These are phyloP conservation scores for Podila verticillata DNA, from an alignment of 192 early-diverging fungal genomes.

Conservation along the genomic window DNA sequence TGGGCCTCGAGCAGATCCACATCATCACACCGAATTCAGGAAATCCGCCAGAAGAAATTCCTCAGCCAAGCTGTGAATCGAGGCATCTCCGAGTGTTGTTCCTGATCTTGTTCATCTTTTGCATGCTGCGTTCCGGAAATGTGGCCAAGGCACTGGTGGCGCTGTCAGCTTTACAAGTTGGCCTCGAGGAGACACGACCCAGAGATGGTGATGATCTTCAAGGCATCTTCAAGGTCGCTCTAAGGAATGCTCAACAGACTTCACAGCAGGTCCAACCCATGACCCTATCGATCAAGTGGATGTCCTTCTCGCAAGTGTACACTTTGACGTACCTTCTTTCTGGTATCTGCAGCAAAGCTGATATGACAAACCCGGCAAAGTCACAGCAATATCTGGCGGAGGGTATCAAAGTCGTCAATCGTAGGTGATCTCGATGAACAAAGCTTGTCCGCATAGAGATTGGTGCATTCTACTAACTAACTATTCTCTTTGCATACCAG, in stretches of 20 bases:
- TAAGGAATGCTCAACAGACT: slow-evolving; percentile 7
- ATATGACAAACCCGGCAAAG: slow-evolving; percentile 46
- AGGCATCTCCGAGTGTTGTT: slow-evolving; percentile 41
- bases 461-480: background rate
- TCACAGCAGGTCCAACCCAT: background rate
- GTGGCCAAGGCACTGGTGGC: slow-evolving; percentile 18
- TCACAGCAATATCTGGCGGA: slow-evolving; percentile 34
- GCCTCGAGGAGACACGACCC: slow-evolving; percentile 29
- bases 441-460: background rate
- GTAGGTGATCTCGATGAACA: slow-evolving; percentile 3
- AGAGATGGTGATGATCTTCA: slow-evolving; percentile 26
- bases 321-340: slow-evolving; percentile 48
- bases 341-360: slow-evolving; percentile 50
- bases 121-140: slow-evolving; percentile 35
- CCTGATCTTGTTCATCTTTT: slow-evolving; percentile 33
- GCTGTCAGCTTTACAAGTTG: slow-evolving; percentile 12
- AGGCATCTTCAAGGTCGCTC: slow-evolving; percentile 24
- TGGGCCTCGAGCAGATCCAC: slow-evolving; percentile 9
- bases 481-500: background rate
- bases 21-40: background rate
- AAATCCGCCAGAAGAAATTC: background rate
- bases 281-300: slow-evolving; percentile 37
- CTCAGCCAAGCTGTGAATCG: slow-evolving; percentile 16
- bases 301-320: slow-evolving; percentile 51
- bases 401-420: slow-evolving; percentile 46